A percentile compares a stretch with the other conserved stretches of the same genome.
Evolutionary conservation across 2,329 filamentous ascomycete genomes (phyloP).

Genomic region (Emmonsiellopsis sp.): DNA sequence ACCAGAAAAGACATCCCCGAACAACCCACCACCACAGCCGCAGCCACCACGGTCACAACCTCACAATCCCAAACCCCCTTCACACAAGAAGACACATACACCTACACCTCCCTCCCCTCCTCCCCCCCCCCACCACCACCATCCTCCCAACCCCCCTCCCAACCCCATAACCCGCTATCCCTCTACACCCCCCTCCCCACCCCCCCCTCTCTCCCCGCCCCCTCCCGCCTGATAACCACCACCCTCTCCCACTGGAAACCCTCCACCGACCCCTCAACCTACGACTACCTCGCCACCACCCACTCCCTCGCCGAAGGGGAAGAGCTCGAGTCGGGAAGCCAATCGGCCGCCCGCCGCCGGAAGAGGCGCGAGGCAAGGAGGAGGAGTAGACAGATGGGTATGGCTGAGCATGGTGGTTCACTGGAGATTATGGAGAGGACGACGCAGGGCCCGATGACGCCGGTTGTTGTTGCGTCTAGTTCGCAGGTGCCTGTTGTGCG

Average conservation of each 20-base stretch:
- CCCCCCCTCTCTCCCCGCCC: slow-evolving; percentile 14
- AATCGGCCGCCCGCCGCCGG: slow-evolving; percentile 1
- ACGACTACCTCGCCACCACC: slow-evolving; percentile 24
- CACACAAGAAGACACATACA: neutral
- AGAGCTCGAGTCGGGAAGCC: slow-evolving; percentile 2
- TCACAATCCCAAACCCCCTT: neutral
- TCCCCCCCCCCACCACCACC: neutral
- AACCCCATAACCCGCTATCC: slow-evolving; percentile 13
- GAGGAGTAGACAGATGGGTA: neutral
- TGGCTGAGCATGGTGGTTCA: neutral
- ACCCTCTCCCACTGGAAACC: slow-evolving; percentile 30
- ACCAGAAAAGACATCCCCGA: neutral
- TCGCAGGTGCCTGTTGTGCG: slow-evolving; percentile 1
- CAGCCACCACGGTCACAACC: neutral
- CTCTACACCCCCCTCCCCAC: slow-evolving; percentile 21
- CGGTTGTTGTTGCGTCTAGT: neutral
- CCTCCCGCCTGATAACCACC: slow-evolving; percentile 9
- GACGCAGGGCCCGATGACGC: too few relatives aligned
- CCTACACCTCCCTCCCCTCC: neutral
- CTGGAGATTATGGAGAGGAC: too few relatives aligned
- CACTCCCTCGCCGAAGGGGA: slow-evolving; percentile 10
- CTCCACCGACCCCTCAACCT: slow-evolving; percentile 24
- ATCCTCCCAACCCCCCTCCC: neutral
- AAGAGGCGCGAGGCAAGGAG: slow-evolving; percentile 6
- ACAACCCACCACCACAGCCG: neutral